Conservation (phyloP, 306 rosid species). For the Acacia confusa region DNA sequence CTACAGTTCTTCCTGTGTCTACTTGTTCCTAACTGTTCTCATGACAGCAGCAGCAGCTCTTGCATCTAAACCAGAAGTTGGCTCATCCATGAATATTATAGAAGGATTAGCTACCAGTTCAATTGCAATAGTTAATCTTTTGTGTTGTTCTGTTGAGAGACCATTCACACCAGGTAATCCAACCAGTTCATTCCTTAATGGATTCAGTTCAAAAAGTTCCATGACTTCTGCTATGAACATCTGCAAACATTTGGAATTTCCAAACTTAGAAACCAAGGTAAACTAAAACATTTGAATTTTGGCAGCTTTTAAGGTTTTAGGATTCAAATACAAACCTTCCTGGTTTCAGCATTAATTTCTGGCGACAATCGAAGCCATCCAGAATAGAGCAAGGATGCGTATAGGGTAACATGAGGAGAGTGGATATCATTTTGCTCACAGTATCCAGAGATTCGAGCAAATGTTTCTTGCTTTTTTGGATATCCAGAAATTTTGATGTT, state of each 20-base stretch:
- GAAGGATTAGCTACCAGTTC: slow-evolving; percentile 71
- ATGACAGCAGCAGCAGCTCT: slow-evolving; percentile 69
- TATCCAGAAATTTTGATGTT: slow-evolving; percentile 68
- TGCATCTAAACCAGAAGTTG: slow-evolving; percentile 72
- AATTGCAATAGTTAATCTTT: slow-evolving; percentile 64
- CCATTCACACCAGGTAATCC: slow-evolving; percentile 63
- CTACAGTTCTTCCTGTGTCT: slow-evolving; percentile 72
- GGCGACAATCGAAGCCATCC: slow-evolving; percentile 63
- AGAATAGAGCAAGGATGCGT: slow-evolving; percentile 64
- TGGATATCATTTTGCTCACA: slow-evolving; percentile 92
- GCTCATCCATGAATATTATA: slow-evolving; percentile 74
- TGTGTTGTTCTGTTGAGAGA: slow-evolving; percentile 66
- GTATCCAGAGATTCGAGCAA: slow-evolving; percentile 88
- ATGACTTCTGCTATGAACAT: slow-evolving; percentile 65
- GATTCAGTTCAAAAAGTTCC: slow-evolving; percentile 63
- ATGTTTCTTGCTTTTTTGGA: slow-evolving; percentile 89
- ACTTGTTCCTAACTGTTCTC: slow-evolving; percentile 68
- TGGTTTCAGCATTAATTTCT: slow-evolving; percentile 44
- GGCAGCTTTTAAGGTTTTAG: neutral
- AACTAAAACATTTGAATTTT: neutral
- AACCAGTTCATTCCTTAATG: slow-evolving; percentile 49
- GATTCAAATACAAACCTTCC: slow-evolving; percentile 49
- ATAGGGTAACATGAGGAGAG: slow-evolving; percentile 65
- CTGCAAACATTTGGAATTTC: slow-evolving; percentile 34
- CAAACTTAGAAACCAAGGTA: neutral